Base-by-base conservation (phyloP, 148 eudicot species). In the Persicaria maculosa region DNA sequence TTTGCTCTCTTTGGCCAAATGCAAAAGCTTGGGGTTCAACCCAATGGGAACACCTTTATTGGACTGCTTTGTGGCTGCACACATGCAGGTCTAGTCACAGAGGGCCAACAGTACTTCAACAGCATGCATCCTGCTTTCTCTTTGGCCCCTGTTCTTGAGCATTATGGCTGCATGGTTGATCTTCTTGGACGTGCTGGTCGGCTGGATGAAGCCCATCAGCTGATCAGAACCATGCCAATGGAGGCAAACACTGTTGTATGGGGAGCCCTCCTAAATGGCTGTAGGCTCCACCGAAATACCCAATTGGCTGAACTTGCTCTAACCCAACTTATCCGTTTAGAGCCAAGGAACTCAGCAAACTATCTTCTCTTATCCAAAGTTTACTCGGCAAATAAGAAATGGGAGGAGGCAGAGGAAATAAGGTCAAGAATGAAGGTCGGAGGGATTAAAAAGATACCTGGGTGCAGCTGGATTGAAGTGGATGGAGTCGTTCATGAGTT, bases 151-250 rank as follows among this genome's bases (percentile, higher is more conserved):
- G 47, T 80, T n/a, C 71, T 88, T 64, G 89, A 88, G 70, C 92
- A 88, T 74, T 86, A 88, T 79, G 92, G 89, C 20, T 83, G 86
- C 77, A 86, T 88, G 83, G 88, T 89, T 16, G 89, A 89, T 79
- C 88, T 85, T 77, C 85, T 87, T 50, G 86, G 90, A 43, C 83
- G 87, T 19, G 85, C 85, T 48, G 87, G 93, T 48, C 78, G 74
- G 46, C 74, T 89, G 58, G 72, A 85, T 1, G 87, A 86, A 78
- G 90, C 90, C 59, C 80, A 72, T 75, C 36, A 74, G 20, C 61
- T 85, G 77, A 82, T 89, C 25, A 50, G 54, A 44, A 73, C 19
- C 67, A 87, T 89, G 88, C 89, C 88, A 25, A 82, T 85, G 85
- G 74, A 85, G 72, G 83, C 90, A 31, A 85, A 89, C 79, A 83